Evolutionary conservation across 352 stramenopile genomes (phyloP), one percentile per base, ranked within the genome.

Genomic region (Globisporangium canariense): DNA sequence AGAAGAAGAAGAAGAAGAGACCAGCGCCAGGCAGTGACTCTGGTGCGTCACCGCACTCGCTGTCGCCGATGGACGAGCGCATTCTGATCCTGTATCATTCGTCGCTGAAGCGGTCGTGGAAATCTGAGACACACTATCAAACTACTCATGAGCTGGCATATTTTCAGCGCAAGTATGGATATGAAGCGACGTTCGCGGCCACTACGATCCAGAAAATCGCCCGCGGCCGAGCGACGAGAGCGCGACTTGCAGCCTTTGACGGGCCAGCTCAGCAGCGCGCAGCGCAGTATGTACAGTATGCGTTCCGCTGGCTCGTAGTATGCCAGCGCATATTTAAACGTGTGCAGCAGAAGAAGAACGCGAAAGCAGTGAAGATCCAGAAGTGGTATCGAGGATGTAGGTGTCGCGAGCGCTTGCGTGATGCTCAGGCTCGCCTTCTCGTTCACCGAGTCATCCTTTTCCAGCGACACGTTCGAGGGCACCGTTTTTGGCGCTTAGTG

Each of bases 41-140:
- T 11, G 22, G 16, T 18, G 13, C 25, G 0, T 32, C n/a, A 13
- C 34, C n/a, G 8, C 34, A 70, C 16, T 34, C 55, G 22, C 56
- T 82, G 13, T 74, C 73, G 11, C 60, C 65, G 0, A 60, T 91
- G 47, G 80, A 91, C 22, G 77, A 90, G 62, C 78, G 77, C 2
- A 71, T 91, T 36, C 47, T 91, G 28, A 76, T 89, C 46, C 51
- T 91, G 34, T 89, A 83, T 38, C 80, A 84, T 43, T 89, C 83
- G 10, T 75, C 78, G 3, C 71, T 91, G 38, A 77, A 78, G 58
- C 76, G 60, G 0, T 59, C 71, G 14, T 75, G 69, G 70, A 40
- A 34, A 11, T 32, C 51, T 14, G 32, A 56, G 20, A 49, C 8
- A 28, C 36, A 36, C 25, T 46, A n/a, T 18, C 41, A 36, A 32